phyloP scores from a whole-genome alignment of 2,329 filamentous ascomycete genomes.

The Torrubiella hemipterigena region DNA sequence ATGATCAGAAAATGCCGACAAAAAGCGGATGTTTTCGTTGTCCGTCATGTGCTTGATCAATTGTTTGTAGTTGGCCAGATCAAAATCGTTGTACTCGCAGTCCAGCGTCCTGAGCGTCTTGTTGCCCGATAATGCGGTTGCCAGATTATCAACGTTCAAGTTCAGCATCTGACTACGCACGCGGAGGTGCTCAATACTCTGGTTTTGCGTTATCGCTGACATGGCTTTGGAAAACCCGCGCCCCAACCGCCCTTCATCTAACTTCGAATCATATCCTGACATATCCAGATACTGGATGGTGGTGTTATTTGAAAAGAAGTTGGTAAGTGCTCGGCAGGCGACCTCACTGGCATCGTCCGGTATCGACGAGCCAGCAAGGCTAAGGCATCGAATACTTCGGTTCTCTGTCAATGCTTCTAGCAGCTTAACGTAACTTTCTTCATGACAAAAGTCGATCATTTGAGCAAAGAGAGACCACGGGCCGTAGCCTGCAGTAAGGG shows the following conservation, averaged over 20 bases:
- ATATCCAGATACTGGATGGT: slow-evolving; percentile 42
- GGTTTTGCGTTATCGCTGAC: slow-evolving; percentile 31
- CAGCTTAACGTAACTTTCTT: slow-evolving; percentile 38
- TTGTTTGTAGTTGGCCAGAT: slow-evolving; percentile 36
- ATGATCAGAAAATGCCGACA: slow-evolving; percentile 26
- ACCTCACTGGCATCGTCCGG: slow-evolving; percentile 31
- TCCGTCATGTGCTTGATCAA: slow-evolving; percentile 29
- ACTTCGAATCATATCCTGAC: slow-evolving; percentile 43
- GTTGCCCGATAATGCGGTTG: slow-evolving; percentile 36
- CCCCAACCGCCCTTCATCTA: slow-evolving; percentile 45
- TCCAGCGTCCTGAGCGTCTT: slow-evolving; percentile 38
- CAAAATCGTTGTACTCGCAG: slow-evolving; percentile 42
- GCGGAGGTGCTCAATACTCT: slow-evolving; percentile 34
- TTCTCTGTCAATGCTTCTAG: slow-evolving; percentile 37
- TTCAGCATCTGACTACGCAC: slow-evolving; percentile 45
- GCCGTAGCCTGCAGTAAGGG: slow-evolving; percentile 33
- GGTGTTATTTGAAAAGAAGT: slow-evolving; percentile 38
- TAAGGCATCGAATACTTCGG: slow-evolving; percentile 37
- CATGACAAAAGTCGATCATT: slow-evolving; percentile 44
- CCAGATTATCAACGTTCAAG: slow-evolving; percentile 39
- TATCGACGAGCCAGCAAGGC: slow-evolving; percentile 40
- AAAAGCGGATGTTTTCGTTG: slow-evolving; percentile 30
- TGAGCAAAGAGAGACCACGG: slow-evolving; percentile 39
- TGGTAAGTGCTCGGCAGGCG: slow-evolving; percentile 35
- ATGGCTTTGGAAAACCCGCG: slow-evolving; percentile 39